phyloP scores from a whole-genome alignment of 164 flowering plant species.

The Malania oleifera region DNA sequence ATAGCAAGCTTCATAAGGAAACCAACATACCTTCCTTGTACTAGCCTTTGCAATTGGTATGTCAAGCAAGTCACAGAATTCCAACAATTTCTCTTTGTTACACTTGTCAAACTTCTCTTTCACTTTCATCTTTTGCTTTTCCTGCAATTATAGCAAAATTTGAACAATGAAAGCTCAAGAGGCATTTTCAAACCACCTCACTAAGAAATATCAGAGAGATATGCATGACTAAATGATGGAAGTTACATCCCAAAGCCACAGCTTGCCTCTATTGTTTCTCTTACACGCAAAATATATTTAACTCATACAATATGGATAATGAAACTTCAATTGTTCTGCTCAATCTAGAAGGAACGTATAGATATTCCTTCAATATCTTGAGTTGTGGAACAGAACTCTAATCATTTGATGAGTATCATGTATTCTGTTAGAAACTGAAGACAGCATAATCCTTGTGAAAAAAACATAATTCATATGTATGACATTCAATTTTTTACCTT shows the following conservation, averaged over 20 bases:
- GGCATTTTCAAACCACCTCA: not conserved
- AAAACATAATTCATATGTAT: not conserved
- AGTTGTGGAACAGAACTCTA: too few relatives aligned
- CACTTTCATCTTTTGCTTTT: slow-evolving; percentile 62
- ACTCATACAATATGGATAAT: too few relatives aligned
- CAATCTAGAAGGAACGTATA: too few relatives aligned
- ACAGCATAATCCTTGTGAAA: too few relatives aligned
- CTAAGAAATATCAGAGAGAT: slow-evolving; percentile 1
- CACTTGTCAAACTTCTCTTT: slow-evolving; percentile 81
- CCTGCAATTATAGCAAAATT: slow-evolving; percentile 42
- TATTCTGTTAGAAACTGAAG: too few relatives aligned
- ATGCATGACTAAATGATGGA: not conserved
- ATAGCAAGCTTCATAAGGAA: not conserved
- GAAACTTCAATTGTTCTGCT: too few relatives aligned
- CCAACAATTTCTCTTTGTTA: slow-evolving; percentile 67
- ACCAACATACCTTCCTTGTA: slow-evolving; percentile 64
- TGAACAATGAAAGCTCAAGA: not conserved
- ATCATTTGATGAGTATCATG: too few relatives aligned
- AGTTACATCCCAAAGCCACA: too few relatives aligned
- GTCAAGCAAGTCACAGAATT: slow-evolving; percentile 83
- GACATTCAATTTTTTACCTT: not conserved
- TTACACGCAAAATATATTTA: too few relatives aligned
- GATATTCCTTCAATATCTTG: too few relatives aligned
- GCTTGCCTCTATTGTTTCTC: too few relatives aligned
- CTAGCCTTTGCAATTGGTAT: slow-evolving; percentile 57